Percentiles rank a stretch among this genome's conserved stretches.
Conservation (phyloP, 2,329 filamentous ascomycete genomes). For the Cladorrhinum sp. region DNA sequence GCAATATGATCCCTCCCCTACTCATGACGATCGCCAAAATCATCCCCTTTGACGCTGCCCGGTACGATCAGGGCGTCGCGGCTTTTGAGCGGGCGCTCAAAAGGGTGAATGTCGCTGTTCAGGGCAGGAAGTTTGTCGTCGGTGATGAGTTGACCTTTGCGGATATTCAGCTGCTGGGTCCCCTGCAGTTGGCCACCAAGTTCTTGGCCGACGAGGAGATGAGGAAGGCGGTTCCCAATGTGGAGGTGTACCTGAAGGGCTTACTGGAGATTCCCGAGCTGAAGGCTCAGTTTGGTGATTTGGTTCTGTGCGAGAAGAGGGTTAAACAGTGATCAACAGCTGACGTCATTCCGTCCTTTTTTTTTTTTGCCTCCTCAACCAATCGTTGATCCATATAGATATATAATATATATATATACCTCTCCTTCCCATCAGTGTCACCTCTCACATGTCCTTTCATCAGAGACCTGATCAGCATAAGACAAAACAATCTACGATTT, state of each 20-base stretch:
- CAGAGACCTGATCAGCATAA: too few relatives aligned
- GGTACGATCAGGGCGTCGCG: slow-evolving; percentile 22
- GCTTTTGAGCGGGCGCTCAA: slow-evolving; percentile 31
- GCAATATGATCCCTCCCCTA: slow-evolving; percentile 24
- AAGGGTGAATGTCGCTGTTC: slow-evolving; percentile 32
- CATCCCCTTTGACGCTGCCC: slow-evolving; percentile 28
- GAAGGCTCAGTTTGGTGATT: slow-evolving; percentile 33
- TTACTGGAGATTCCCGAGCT: slow-evolving; percentile 33
- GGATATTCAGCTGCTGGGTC: slow-evolving; percentile 35
- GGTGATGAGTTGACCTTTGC: slow-evolving; percentile 39
- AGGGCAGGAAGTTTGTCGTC: slow-evolving; percentile 36
- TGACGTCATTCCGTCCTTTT: neutral
- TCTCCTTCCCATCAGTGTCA: too few relatives aligned
- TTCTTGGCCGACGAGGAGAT: slow-evolving; percentile 35
- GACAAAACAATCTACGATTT: neutral
- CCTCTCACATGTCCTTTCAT: too few relatives aligned
- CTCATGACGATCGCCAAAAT: slow-evolving; percentile 33
- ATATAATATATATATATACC: too few relatives aligned
- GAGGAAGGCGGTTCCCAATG: slow-evolving; percentile 33
- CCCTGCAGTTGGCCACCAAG: slow-evolving; percentile 27
- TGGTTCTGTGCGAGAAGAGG: slow-evolving; percentile 33
- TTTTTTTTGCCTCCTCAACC: neutral
- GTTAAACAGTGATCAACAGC: neutral
- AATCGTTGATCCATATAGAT: too few relatives aligned
- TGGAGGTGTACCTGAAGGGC: slow-evolving; percentile 33